These are phyloP conservation scores for Echium plantagineum DNA, from an alignment of 257 asterid species.

Conservation along the genomic window DNA sequence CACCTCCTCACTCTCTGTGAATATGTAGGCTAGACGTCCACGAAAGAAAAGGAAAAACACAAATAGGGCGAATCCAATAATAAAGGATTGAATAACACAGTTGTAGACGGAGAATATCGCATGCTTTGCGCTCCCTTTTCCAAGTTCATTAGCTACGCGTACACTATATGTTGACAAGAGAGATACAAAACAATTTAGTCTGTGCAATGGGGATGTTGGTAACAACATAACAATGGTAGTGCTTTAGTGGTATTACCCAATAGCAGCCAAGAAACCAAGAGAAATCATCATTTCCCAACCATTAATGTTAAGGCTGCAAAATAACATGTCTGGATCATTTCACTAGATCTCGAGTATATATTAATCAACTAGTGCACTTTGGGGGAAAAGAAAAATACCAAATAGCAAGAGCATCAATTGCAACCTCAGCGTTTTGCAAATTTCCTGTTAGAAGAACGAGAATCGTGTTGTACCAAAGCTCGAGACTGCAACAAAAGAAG, in stretches of 20 bases:
- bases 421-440: conserved; percentile 51
- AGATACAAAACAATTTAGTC: neutral
- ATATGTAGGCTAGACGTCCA: conserved; percentile 42
- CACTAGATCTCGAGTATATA: neutral
- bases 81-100: conserved; percentile 34
- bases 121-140: conserved; percentile 50
- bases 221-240: neutral
- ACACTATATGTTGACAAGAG: conserved; percentile 25
- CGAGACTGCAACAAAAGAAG: conserved; percentile 33
- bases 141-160: conserved; percentile 64
- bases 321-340: neutral
- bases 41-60: conserved; percentile 42
- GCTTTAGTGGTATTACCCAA: conserved; percentile 28
- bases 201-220: neutral
- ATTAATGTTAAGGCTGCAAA: conserved; percentile 51
- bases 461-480: conserved; percentile 64
- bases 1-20: conserved; percentile 34
- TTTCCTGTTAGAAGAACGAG: conserved; percentile 60
- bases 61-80: conserved; percentile 33
- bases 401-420: conserved; percentile 55
- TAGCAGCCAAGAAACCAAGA: conserved; percentile 60
- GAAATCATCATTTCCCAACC: conserved; percentile 82
- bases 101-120: conserved; percentile 42
- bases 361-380: neutral
- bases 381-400: conserved; percentile 28